phyloP scores from a whole-genome alignment of 2,329 filamentous ascomycete genomes.

The Sarocladiaceae sp. region DNA sequence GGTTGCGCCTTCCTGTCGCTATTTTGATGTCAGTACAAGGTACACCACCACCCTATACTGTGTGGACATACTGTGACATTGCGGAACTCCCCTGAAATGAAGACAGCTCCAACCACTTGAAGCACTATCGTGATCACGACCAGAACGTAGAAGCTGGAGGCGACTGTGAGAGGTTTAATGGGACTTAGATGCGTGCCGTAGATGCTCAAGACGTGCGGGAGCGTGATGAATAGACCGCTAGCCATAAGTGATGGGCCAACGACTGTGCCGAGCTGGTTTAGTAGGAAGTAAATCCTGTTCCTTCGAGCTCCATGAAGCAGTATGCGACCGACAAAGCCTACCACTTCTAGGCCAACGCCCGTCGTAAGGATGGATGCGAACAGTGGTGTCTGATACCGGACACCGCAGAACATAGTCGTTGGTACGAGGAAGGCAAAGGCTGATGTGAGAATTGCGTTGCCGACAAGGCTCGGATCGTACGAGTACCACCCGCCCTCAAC shows the following conservation, averaged over 20 bases:
- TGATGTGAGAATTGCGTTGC: conserved; percentile 36
- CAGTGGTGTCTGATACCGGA: conserved; percentile 32
- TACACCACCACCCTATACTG: not conserved
- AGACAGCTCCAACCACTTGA: conserved; percentile 35
- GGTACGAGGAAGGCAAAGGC: conserved; percentile 37
- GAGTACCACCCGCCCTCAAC: conserved; percentile 31
- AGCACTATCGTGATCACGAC: conserved; percentile 30
- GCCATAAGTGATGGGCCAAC: conserved; percentile 43
- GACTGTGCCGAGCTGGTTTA: conserved; percentile 43
- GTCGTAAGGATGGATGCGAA: conserved; percentile 36
- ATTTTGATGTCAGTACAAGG: too few relatives aligned
- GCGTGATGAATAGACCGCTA: conserved; percentile 36
- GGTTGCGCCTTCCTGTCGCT: conserved; percentile 29
- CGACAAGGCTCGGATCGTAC: conserved; percentile 31
- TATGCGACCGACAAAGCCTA: conserved; percentile 43
- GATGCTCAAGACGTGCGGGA: conserved; percentile 42
- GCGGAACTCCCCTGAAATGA: conserved; percentile 23
- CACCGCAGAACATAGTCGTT: conserved; percentile 30
- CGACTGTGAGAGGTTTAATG: conserved; percentile 29
- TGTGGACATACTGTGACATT: not conserved
- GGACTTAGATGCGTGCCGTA: conserved; percentile 40
- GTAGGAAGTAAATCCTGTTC: conserved; percentile 27
- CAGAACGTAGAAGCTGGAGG: conserved; percentile 28
- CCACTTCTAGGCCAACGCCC: conserved; percentile 38
- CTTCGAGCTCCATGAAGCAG: conserved; percentile 28